Evolutionary conservation across 257 asterid genomes (phyloP).

Genomic region (Solanum chiquidenum): DNA sequence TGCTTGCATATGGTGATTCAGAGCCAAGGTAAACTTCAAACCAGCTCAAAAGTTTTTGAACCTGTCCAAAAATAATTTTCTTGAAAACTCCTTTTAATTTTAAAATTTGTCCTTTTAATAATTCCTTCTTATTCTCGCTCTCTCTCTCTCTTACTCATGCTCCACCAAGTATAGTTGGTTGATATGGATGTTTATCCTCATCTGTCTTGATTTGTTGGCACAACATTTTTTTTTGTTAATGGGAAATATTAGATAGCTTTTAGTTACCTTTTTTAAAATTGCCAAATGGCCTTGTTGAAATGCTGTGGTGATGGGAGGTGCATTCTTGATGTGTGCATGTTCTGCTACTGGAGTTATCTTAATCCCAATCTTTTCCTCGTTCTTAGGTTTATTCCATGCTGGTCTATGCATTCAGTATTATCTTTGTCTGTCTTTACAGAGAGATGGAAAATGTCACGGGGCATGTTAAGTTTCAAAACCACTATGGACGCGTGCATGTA

Average conservation of each 20-base stretch:
- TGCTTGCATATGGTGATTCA: conserved; percentile 89
- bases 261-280: background rate
- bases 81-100: background rate
- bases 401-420: background rate
- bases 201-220: background rate
- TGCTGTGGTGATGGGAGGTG: background rate
- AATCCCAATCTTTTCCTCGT: background rate
- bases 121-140: background rate
- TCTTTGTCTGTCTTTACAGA: conserved; percentile 42
- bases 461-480: conserved; percentile 71
- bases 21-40: conserved; percentile 69
- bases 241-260: background rate
- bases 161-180: background rate
- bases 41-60: background rate
- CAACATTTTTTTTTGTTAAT: background rate
- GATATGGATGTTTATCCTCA: background rate
- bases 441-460: conserved; percentile 88
- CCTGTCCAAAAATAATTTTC: background rate
- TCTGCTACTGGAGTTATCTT: background rate
- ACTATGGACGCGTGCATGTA: conserved; percentile 77
- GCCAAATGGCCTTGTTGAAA: background rate
- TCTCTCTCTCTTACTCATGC: background rate
- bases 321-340: background rate
- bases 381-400: background rate
- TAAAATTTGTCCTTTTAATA: background rate